These are phyloP conservation scores for Coemansia sp. DNA, from an alignment of 192 early-diverging fungal species.

Conservation along the genomic window DNA sequence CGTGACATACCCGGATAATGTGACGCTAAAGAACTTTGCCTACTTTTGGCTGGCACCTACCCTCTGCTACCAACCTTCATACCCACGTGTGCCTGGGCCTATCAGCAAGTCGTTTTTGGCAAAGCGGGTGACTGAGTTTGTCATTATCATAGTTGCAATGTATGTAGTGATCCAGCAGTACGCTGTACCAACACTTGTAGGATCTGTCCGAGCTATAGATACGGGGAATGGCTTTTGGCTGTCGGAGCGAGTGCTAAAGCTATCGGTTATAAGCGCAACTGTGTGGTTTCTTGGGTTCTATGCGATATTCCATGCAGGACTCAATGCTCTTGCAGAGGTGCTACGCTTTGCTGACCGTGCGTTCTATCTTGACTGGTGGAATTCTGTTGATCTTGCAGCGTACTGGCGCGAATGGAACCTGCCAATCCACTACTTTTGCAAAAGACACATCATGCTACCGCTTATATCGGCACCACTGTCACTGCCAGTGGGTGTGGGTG, in stretches of 20 bases:
- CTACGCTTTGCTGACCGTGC: conserved; percentile 84
- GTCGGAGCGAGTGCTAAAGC: conserved; percentile 83
- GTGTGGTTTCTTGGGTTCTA: conserved; percentile 95
- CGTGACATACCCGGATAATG: conserved; percentile 71
- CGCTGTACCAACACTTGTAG: conserved; percentile 75
- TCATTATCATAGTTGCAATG: conserved; percentile 68
- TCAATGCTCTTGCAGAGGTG: conserved; percentile 80
- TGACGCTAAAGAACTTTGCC: conserved; percentile 59
- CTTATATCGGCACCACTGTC: conserved; percentile 65
- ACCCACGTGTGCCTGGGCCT: conserved; percentile 63
- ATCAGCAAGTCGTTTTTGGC: conserved; percentile 74
- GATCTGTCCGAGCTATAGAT: conserved; percentile 73
- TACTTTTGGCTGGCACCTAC: conserved; percentile 85
- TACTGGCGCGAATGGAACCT: conserved; percentile 94
- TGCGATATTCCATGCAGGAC: conserved; percentile 74
- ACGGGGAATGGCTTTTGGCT: conserved; percentile 63
- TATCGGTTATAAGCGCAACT: conserved; percentile 70
- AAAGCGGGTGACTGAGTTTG: conserved; percentile 76
- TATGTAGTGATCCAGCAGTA: conserved; percentile 80
- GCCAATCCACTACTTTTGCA: conserved; percentile 84
- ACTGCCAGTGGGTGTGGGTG: conserved; percentile 54
- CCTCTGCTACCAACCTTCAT: conserved; percentile 83
- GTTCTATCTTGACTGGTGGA: conserved; percentile 93
- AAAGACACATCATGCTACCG: conserved; percentile 86
- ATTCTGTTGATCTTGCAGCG: conserved; percentile 68